Conservation (phyloP, 345 rosid genomes). For the Populus deltoides region DNA sequence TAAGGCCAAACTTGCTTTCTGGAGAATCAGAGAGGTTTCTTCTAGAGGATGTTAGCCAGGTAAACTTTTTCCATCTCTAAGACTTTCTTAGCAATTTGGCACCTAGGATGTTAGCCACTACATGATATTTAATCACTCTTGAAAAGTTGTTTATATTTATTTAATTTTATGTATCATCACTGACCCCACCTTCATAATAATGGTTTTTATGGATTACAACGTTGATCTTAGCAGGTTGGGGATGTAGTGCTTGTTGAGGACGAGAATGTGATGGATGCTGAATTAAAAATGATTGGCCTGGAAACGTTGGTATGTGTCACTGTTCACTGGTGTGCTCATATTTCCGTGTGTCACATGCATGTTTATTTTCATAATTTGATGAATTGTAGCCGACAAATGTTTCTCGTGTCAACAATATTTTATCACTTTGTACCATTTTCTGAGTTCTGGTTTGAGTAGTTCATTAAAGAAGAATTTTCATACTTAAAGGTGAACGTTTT, state of each 20-base stretch:
- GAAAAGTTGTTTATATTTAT: not conserved
- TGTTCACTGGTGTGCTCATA: not conserved
- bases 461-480: not conserved
- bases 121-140: too few species aligned
- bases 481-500: not conserved
- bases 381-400: not conserved
- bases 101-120: too few species aligned
- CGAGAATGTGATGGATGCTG: slow-evolving; percentile 57
- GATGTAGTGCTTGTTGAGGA: slow-evolving; percentile 78
- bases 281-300: slow-evolving; percentile 65
- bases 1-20: slow-evolving; percentile 75
- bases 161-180: not conserved
- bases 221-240: slow-evolving; percentile 55
- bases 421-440: too few species aligned
- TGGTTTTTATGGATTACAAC: not conserved
- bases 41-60: slow-evolving; percentile 61
- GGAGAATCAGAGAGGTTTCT: slow-evolving; percentile 79
- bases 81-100: too few species aligned
- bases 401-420: not conserved
- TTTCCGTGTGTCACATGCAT: not conserved
- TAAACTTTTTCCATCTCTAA: slow-evolving; percentile 14
- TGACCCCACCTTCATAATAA: not conserved
- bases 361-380: not conserved
- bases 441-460: not conserved
- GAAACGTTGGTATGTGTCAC: slow-evolving; percentile 66